Percentiles rank a stretch among this genome's conserved stretches.
Evolutionary conservation across 1,284 basidiomycete species (phyloP).

Genomic region (Volvariella volvacea): DNA sequence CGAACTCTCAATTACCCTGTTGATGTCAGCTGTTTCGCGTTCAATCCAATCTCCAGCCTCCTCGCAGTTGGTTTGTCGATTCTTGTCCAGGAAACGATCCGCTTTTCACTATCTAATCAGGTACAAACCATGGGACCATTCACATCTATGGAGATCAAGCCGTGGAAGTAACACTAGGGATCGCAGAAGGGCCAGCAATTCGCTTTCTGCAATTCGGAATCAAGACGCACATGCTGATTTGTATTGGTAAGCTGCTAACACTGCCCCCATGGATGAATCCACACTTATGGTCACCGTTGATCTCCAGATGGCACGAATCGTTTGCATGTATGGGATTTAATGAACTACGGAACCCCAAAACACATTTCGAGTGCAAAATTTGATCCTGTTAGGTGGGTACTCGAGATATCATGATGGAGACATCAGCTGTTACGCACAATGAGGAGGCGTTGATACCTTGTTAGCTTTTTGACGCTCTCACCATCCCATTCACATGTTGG

Average conservation of each 20-base stretch:
- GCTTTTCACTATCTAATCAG: conserved; percentile 27
- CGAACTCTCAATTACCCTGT: conserved; percentile 43
- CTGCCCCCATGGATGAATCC: no score
- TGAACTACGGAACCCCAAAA: conserved; percentile 46
- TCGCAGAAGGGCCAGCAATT: conserved; percentile 46
- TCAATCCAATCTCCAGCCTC: conserved; percentile 68
- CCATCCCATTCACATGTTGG: conserved; percentile 75
- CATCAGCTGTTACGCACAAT: no score
- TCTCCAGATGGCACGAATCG: conserved; percentile 56
- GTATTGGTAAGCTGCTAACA: conserved; percentile 53
- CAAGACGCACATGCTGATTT: conserved; percentile 51
- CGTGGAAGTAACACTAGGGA: conserved; percentile 45
- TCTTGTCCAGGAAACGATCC: not conserved
- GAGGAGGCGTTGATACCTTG: conserved; percentile 11
- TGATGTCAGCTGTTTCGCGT: conserved; percentile 55
- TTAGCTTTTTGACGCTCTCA: conserved; percentile 56
- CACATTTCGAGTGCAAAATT: conserved; percentile 46
- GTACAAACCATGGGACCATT: conserved; percentile 50
- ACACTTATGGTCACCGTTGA: conserved; percentile 1
- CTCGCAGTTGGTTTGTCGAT: conserved; percentile 56
- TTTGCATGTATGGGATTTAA: conserved; percentile 66
- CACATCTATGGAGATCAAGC: conserved; percentile 61
- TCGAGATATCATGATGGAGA: not conserved
- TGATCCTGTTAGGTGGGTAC: conserved; percentile 32
- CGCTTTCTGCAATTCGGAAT: conserved; percentile 60